Conservation (phyloP, 2,329 filamentous ascomycete species). For the Venturia asperata region DNA sequence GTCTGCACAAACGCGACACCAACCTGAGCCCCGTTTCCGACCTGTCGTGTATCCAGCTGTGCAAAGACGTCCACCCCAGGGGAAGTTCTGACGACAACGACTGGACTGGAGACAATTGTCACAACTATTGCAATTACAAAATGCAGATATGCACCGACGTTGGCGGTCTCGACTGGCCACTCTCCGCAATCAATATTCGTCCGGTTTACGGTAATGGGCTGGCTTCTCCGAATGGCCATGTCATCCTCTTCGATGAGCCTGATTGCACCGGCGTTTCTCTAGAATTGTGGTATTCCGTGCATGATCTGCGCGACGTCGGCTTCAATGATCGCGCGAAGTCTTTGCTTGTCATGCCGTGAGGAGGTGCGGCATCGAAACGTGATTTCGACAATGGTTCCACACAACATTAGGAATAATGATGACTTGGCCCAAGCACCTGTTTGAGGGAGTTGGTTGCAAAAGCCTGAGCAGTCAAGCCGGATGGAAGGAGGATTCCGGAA, state of each 20-base stretch:
- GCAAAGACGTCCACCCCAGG: not conserved
- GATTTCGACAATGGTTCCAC: not conserved
- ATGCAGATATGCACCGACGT: not conserved
- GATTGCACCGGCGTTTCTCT: not conserved
- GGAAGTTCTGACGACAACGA: not conserved
- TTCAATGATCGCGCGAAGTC: not conserved
- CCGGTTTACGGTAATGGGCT: not conserved
- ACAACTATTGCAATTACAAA: not conserved
- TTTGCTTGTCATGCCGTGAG: not conserved
- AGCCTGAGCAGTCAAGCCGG: not conserved
- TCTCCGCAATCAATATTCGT: not conserved
- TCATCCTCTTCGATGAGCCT: not conserved
- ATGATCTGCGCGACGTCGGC: not conserved
- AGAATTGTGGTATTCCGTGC: not conserved
- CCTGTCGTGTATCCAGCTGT: not conserved
- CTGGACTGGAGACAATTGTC: slow-evolving; percentile 4
- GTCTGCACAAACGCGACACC: not conserved
- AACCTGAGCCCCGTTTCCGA: not conserved
- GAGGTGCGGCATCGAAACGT: not conserved
- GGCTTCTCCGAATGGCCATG: not conserved
- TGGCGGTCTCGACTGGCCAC: not conserved
- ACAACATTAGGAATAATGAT: not conserved
- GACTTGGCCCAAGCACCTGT: not conserved
- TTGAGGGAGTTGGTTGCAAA: not conserved
- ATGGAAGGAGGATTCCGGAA: no score